phyloP scores from a whole-genome alignment of 306 rosid species.

The Pyrus communis region DNA sequence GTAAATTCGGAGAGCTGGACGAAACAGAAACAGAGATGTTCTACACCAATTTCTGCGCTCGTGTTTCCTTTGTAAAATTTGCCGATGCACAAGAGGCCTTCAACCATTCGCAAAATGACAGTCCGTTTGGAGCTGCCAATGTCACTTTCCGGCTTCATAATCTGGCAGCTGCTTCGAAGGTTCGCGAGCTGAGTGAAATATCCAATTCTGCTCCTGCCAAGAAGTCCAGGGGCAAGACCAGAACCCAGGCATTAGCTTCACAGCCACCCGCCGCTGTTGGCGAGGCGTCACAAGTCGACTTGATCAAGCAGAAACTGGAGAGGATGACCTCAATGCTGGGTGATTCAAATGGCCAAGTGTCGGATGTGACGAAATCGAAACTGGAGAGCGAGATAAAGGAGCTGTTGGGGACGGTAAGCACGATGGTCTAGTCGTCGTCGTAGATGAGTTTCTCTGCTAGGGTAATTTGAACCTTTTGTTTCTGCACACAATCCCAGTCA shows the following conservation, averaged over 20 bases:
- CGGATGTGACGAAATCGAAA: conserved; percentile 31
- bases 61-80: conserved; percentile 38
- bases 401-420: conserved; percentile 56
- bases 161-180: conserved; percentile 27
- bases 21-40: conserved; percentile 54
- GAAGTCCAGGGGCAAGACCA: conserved; percentile 22
- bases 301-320: conserved; percentile 45
- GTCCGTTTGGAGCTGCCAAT: conserved; percentile 40
- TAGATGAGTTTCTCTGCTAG: conserved; percentile 14
- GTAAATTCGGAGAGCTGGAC: conserved; percentile 54
- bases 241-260: conserved; percentile 15
- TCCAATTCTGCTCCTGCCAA: conserved; percentile 16
- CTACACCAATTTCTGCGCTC: conserved; percentile 43
- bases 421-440: conserved; percentile 36
- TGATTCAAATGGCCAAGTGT: conserved; percentile 27
- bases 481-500: not conserved
- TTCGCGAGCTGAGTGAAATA: conserved; percentile 31
- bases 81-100: conserved; percentile 55
- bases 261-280: conserved; percentile 12
- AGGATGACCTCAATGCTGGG: conserved; percentile 44
- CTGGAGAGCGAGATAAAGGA: conserved; percentile 42
- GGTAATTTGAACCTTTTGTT: not conserved
- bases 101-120: conserved; percentile 30
- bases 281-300: conserved; percentile 31
- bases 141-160: conserved; percentile 41